phyloP scores from a whole-genome alignment of 1,284 basidiomycete genomes.

The Schizophyllum amplum region DNA sequence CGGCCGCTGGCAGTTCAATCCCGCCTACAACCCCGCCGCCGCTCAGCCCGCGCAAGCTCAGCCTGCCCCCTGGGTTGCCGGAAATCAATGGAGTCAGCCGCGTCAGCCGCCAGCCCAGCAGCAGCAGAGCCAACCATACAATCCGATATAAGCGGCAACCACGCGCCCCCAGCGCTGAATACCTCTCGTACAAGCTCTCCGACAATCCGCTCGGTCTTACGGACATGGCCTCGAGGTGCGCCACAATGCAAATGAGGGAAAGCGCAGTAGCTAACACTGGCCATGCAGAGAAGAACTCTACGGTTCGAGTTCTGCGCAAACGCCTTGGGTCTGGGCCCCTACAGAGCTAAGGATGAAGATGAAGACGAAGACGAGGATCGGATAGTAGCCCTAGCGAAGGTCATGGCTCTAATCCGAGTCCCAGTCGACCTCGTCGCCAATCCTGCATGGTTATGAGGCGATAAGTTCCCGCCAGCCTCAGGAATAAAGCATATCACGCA shows the following conservation, averaged over 20 bases:
- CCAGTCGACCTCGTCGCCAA: not conserved
- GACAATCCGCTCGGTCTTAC: constrained; percentile 59
- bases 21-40: constrained; percentile 28
- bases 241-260: constrained; percentile 1
- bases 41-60: constrained; percentile 14
- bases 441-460: not conserved
- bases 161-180: constrained; percentile 50
- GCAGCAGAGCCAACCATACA: constrained; percentile 28
- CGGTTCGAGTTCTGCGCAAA: constrained; percentile 25
- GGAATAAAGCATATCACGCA: not conserved
- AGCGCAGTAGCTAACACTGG: not conserved
- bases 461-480: not conserved
- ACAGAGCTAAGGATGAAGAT: constrained; percentile 21
- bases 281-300: constrained; percentile 27
- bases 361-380: constrained; percentile 16
- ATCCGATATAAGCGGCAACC: constrained; percentile 56
- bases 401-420: not conserved
- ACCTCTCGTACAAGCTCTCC: constrained; percentile 45
- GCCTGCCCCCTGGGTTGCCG: constrained; percentile 29
- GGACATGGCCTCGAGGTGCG: constrained; percentile 57
- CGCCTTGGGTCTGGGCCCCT: constrained; percentile 40
- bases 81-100: constrained; percentile 26
- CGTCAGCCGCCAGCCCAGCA: constrained; percentile 15
- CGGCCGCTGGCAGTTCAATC: constrained; percentile 41
- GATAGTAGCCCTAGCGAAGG: not conserved